Base-by-base conservation (phyloP, 768 basidiomycete species). In the Tulasnella calospora region DNA sequence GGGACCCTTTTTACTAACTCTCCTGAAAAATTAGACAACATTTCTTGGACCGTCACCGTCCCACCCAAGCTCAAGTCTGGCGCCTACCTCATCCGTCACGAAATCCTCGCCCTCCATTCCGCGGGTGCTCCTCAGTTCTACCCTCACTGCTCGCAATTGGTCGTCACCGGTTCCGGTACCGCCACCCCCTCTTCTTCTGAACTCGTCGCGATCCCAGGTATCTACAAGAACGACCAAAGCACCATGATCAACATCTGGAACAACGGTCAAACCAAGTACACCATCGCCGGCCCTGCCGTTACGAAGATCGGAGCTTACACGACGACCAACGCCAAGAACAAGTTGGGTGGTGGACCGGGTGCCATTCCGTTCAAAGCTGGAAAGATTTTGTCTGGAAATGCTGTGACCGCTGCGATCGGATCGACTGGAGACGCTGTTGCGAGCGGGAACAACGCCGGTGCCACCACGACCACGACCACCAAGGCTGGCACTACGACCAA, bases 121-220 rank as follows among this genome's bases (percentile, higher is more conserved):
- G 70, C 79, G 3, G 41, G 70, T 27, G 46, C 79, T 8, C 79
- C 79, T 41, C 79, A 79, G 27, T 79, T 79, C 69, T 79, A 79
- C 47, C 78, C 78, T 10, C 69, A 36, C 77, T 79, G 79, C 77
- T 27, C 78, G 3, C 79, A 79, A 33, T 67, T 79, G 36, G 35
- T 40, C 67, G 73, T 79, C 23, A 46, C 57, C 2, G 77, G 78
- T 13, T 30, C 61, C 44, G 79, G 79, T 61, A 55, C 78, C 27
- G 33, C 78, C 21, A 44, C 41, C 21, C 79, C 79, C 30, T 23
- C 57, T 55, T 77, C 78, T 47, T 35, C 36, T 4, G 78, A 79
- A 15, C 78, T 79, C 17, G 69, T 71, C 35, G 55, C 76, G 17
- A 78, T 79, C 23, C 76, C 79, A 6, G 79, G 77, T 5, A 40